Evolutionary conservation across 2,329 filamentous ascomycete species (phyloP), one percentile per base, ranked within the genome.

Genomic region (Metarhizium humberi): DNA sequence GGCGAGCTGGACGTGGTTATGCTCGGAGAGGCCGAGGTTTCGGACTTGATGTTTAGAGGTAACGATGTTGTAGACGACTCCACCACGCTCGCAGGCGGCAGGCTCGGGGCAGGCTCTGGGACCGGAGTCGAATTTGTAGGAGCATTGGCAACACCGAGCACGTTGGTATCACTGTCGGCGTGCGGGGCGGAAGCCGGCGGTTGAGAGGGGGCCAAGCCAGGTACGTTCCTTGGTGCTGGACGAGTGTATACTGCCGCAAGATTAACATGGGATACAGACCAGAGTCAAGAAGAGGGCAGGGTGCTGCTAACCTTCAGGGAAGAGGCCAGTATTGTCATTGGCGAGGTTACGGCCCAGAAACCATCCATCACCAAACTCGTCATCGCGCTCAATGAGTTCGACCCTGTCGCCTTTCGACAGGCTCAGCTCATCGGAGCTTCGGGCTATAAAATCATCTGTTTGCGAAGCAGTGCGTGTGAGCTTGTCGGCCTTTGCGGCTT

Each of bases 341-440:
- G 80, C 77, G 62, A 90, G 72, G 71, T 92, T 88, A 65, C 83
- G 83, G 58, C 85, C 89, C 64, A 92, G 70, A 67, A 88, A 95
- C 89, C 88, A 92, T 54, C 90, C 89, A 70, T 95, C 89, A 58
- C 88, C 88, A 69, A 94, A 95, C 68, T 94, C 89, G 69, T 94
- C 89, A 68, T 94, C 89, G 64, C 88, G 81, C 73, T 94, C 89
- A 60, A 92, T 82, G 59, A 95, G 75, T 73, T 92, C 87, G 58
- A 95, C 86, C 60, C 87, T 84, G 65, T 94, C 88, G 63, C 88
- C 92, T 67, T 95, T 95, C 55, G 83, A 78, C 61, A 99, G 78
- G 63, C 84, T 95, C 66, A 99, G 79, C 77, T 99, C 94, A 73
- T 99, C 94, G 56, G 89, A 87, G 71, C 91, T 95, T 62, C 94